Percentiles rank a stretch among this genome's conserved stretches.
Evolutionary conservation across 2,329 filamentous ascomycete genomes (phyloP).

Genomic region (Dactylonectria estremocensis): DNA sequence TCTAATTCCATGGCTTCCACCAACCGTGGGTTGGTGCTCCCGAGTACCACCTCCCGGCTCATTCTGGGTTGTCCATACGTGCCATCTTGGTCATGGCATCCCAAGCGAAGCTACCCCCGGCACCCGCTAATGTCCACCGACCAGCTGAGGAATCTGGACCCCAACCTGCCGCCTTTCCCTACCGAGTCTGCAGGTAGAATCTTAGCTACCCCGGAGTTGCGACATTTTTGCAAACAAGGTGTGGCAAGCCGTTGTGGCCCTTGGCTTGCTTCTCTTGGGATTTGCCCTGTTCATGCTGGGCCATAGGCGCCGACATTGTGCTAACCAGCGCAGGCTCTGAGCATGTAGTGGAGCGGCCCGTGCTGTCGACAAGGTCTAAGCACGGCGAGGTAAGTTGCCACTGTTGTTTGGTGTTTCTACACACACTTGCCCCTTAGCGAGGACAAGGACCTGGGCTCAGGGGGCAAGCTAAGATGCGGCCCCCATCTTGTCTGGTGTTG

Average conservation of each 20-base stretch:
- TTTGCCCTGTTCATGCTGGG: neutral
- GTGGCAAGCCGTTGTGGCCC: neutral
- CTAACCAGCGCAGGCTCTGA: neutral
- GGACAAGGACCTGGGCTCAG: no score
- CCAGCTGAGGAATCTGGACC: neutral
- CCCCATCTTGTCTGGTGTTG: no score
- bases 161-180: neutral
- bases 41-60: neutral
- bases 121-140: neutral
- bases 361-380: no score
- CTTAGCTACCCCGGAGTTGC: neutral
- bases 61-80: neutral
- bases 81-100: neutral
- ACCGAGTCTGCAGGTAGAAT: neutral
- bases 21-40: neutral
- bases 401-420: no score
- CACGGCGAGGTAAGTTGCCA: no score
- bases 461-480: no score
- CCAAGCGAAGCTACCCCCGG: neutral
- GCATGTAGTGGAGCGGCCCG: no score
- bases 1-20: neutral
- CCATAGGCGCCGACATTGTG: neutral
- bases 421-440: no score
- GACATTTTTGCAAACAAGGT: neutral
- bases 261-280: neutral